Conservation (phyloP, 768 basidiomycete species). For the Neoboletus magnificus region DNA sequence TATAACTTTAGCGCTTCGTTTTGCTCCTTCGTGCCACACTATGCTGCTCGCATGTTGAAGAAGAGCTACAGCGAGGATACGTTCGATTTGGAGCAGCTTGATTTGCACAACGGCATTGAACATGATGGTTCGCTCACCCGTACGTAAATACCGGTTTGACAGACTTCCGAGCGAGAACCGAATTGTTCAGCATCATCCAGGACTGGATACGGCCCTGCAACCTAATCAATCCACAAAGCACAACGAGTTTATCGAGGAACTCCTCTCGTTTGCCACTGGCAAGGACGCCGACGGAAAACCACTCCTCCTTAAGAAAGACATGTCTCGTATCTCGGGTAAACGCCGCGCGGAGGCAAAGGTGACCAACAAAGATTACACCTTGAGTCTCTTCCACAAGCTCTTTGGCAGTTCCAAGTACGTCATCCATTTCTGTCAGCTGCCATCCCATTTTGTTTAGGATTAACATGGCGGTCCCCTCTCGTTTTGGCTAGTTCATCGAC, state of each 20-base stretch:
- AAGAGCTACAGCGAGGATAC: constrained; percentile 54
- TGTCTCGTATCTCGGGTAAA: constrained; percentile 55
- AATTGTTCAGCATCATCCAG: constrained; percentile 33
- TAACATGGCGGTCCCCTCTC: background rate
- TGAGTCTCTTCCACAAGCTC: constrained; percentile 50
- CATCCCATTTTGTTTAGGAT: background rate
- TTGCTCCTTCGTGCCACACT: constrained; percentile 62
- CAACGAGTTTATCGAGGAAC: constrained; percentile 49
- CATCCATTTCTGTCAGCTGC: background rate
- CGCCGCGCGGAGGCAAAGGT: constrained; percentile 58
- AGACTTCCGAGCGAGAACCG: no score
- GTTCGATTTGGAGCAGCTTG: constrained; percentile 64
- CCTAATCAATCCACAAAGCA: constrained; percentile 54
- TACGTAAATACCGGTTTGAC: constrained; percentile 8
- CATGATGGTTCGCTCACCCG: constrained; percentile 35
- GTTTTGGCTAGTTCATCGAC: constrained; percentile 53
- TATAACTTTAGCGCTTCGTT: constrained; percentile 73
- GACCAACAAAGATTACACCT: constrained; percentile 56
- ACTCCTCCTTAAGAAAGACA: constrained; percentile 54
- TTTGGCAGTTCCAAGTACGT: constrained; percentile 72
- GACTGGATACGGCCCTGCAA: constrained; percentile 47
- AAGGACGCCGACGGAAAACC: constrained; percentile 46
- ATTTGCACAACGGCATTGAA: constrained; percentile 62
- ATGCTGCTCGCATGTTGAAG: constrained; percentile 53
- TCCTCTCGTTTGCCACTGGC: constrained; percentile 59